These are phyloP conservation scores for Aspergillus felis DNA, from an alignment of 2,329 filamentous ascomycete species.

Conservation along the genomic window DNA sequence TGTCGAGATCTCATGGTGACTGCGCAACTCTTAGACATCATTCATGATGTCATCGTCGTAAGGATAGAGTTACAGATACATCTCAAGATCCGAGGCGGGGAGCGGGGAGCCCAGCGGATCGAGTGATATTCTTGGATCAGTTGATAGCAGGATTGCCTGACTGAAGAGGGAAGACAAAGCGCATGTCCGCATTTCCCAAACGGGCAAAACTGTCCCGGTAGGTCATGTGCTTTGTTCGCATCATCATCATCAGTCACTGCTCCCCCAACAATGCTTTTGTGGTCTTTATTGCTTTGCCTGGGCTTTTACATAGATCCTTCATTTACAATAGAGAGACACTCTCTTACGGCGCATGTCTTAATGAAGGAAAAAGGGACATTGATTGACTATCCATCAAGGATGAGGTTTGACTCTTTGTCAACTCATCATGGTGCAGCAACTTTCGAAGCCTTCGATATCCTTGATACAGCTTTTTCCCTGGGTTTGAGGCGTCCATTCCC, in stretches of 20 bases:
- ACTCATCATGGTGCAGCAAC: not conserved
- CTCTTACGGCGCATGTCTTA: not conserved
- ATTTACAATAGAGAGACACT: not conserved
- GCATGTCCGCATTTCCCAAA: conserved; percentile 18
- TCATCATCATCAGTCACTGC: too few species aligned
- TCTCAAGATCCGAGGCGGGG: too few species aligned
- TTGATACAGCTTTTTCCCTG: not conserved
- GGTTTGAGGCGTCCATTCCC: not conserved
- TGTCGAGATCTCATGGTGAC: too few species aligned
- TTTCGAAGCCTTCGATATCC: not conserved
- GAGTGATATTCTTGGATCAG: too few species aligned
- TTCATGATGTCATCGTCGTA: too few species aligned
- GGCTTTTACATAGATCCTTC: not conserved
- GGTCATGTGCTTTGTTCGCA: conserved; percentile 4
- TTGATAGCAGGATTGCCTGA: too few species aligned
- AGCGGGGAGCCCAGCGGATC: too few species aligned
- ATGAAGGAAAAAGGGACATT: too few species aligned
- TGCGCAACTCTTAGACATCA: too few species aligned
- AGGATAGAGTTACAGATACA: too few species aligned
- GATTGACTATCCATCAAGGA: not conserved
- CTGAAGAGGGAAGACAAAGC: too few species aligned
- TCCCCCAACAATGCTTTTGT: not conserved
- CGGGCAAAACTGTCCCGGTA: conserved; percentile 30
- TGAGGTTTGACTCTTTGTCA: not conserved
- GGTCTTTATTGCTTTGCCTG: not conserved